Conservation (phyloP, 2,329 filamentous ascomycete genomes). For the Dichotomopilus funicola region DNA sequence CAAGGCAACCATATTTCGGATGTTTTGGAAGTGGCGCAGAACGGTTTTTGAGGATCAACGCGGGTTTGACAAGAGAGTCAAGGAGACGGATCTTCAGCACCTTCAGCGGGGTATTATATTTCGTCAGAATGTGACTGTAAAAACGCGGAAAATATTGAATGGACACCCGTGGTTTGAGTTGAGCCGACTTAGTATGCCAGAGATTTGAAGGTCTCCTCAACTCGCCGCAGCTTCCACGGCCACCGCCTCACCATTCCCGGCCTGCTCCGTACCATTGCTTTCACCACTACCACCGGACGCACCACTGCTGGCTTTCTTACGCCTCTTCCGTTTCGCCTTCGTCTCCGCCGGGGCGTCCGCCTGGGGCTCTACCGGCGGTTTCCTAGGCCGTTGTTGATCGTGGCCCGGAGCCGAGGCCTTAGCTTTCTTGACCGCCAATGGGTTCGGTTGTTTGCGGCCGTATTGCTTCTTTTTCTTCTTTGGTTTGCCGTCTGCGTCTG, state of each 20-base stretch:
- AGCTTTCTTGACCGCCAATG: conserved; percentile 31
- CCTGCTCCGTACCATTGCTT: conserved; percentile 5
- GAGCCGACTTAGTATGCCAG: too few relatives aligned
- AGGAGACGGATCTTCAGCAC: too few relatives aligned
- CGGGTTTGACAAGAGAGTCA: too few relatives aligned
- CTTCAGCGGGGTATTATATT: too few relatives aligned
- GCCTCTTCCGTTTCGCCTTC: conserved; percentile 26
- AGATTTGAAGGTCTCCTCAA: neutral
- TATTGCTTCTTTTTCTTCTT: conserved; percentile 30
- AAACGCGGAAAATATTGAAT: too few relatives aligned
- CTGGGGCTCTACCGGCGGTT: conserved; percentile 19
- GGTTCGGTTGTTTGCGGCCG: conserved; percentile 30
- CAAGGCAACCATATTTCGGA: too few relatives aligned
- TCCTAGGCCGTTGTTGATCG: conserved; percentile 14
- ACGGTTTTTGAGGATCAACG: too few relatives aligned
- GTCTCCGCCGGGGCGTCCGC: conserved; percentile 25
- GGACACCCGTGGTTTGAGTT: too few relatives aligned
- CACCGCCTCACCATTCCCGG: conserved; percentile 2
- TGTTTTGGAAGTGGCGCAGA: too few relatives aligned
- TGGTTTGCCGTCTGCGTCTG: conserved; percentile 19
- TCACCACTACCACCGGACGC: conserved; percentile 5
- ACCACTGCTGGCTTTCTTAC: conserved; percentile 20
- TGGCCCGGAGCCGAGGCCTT: conserved; percentile 26
- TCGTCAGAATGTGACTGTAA: too few relatives aligned
- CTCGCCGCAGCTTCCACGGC: conserved; percentile 1